Conservation (phyloP, 139 green algal species). For the Chlamydomonas eustigma region DNA sequence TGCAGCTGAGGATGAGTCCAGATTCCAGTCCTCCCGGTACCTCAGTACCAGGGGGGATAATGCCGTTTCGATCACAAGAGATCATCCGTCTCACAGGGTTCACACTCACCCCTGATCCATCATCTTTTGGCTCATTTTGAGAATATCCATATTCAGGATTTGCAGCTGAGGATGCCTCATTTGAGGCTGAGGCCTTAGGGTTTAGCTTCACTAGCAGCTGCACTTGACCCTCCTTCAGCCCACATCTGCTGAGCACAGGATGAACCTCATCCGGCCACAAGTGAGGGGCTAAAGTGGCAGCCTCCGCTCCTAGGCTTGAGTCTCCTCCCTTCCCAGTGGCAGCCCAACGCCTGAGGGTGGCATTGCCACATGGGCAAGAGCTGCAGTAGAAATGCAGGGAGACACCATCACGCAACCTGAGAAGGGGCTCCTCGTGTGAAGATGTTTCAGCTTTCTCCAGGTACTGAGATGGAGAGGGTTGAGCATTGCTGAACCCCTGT, state of each 20-base stretch:
- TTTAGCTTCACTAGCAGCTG: conserved; percentile 18
- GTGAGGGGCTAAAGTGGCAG: neutral
- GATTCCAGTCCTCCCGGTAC: neutral
- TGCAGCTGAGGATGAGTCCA: conserved; percentile 10
- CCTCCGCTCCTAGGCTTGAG: neutral
- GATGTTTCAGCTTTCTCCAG: neutral
- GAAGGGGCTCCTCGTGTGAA: neutral
- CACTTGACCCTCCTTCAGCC: conserved; percentile 7
- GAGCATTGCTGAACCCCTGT: neutral
- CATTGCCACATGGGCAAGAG: conserved; percentile 20
- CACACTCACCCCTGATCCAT: neutral
- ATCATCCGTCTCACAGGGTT: neutral
- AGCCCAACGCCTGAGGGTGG: conserved; percentile 6
- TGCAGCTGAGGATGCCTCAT: neutral
- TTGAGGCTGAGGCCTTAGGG: neutral
- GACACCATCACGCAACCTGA: neutral
- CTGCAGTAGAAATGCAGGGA: conserved; percentile 16
- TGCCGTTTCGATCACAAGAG: neutral
- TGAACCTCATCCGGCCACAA: conserved; percentile 8
- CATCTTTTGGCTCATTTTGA: neutral
- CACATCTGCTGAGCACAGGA: neutral
- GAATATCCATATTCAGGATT: neutral
- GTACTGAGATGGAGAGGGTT: neutral
- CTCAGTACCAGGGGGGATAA: neutral
- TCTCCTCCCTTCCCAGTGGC: conserved; percentile 6